Evolutionary conservation across 2,329 filamentous ascomycete species (phyloP).

Genomic region (Epicoccum nigrum): DNA sequence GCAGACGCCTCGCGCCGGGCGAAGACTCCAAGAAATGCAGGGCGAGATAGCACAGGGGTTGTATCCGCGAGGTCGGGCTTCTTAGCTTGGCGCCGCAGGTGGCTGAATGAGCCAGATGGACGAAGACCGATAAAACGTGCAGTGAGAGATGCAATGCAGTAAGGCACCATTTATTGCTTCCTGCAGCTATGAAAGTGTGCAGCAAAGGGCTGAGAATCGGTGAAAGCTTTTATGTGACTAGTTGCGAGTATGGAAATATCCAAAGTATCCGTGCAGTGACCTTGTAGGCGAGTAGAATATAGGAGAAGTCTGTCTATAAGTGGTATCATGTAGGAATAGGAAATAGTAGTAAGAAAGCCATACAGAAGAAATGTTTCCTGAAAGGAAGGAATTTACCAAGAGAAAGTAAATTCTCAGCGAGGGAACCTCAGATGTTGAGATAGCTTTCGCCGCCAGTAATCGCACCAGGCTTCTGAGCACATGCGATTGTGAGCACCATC

Average conservation of each 20-base stretch:
- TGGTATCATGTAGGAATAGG: constrained; percentile 18
- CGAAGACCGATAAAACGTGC: background rate
- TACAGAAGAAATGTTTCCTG: background rate
- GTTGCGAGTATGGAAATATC: background rate
- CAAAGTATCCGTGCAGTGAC: background rate
- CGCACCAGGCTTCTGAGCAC: constrained; percentile 27
- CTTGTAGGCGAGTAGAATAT: background rate
- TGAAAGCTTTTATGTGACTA: background rate
- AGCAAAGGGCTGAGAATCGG: background rate
- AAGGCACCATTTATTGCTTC: constrained; percentile 4
- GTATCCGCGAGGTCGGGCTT: background rate
- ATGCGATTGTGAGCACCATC: constrained; percentile 36
- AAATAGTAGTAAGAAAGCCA: background rate
- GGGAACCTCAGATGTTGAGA: constrained; percentile 20
- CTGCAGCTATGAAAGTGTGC: background rate
- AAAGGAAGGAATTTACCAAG: background rate
- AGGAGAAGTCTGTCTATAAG: constrained; percentile 15
- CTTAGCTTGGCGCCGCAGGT: background rate
- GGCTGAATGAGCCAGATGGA: background rate
- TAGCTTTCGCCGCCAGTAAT: constrained; percentile 21
- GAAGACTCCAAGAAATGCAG: background rate
- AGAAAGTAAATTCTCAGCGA: background rate
- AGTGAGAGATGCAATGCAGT: constrained; percentile 2
- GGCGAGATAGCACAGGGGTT: background rate
- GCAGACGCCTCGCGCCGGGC: constrained; percentile 1